Conservation (phyloP, 2,329 filamentous ascomycete species). For the Pseudogymnoascus sp. region DNA sequence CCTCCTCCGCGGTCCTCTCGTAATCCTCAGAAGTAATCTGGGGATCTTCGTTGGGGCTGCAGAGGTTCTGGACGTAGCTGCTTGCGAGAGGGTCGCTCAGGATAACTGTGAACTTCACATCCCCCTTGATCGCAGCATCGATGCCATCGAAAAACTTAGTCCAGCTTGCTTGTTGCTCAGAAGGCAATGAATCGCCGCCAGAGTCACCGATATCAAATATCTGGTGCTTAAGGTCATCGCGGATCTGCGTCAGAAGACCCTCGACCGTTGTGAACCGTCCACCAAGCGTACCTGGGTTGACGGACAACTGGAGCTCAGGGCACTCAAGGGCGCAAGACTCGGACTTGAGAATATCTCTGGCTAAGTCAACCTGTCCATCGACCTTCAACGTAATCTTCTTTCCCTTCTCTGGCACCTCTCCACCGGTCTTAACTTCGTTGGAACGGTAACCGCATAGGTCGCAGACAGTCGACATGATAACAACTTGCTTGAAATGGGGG, state of each 20-base stretch:
- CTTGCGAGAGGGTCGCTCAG: constrained; percentile 83
- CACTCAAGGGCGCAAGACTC: constrained; percentile 85
- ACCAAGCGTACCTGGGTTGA: constrained; percentile 89
- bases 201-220: constrained; percentile 70
- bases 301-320: constrained; percentile 76
- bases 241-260: constrained; percentile 84
- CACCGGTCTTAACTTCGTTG: constrained; percentile 96
- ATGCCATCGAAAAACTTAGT: constrained; percentile 70
- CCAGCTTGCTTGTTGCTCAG: constrained; percentile 65
- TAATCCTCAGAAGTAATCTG: constrained; percentile 79
- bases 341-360: constrained; percentile 90
- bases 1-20: constrained; percentile 79
- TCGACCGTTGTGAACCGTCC: constrained; percentile 96
- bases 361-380: constrained; percentile 62
- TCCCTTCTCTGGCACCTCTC: constrained; percentile 79
- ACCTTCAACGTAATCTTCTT: constrained; percentile 75
- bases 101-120: constrained; percentile 72
- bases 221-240: constrained; percentile 77
- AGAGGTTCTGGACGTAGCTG: constrained; percentile 88
- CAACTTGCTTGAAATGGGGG: constrained; percentile 94
- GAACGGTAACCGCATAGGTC: constrained; percentile 87
- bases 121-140: constrained; percentile 69
- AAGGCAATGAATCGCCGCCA: constrained; percentile 72
- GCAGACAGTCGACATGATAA: constrained; percentile 91
- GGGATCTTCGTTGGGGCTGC: constrained; percentile 66